phyloP scores from a whole-genome alignment of 1,284 basidiomycete species.

The Cutaneotrichosporon cutaneum region DNA sequence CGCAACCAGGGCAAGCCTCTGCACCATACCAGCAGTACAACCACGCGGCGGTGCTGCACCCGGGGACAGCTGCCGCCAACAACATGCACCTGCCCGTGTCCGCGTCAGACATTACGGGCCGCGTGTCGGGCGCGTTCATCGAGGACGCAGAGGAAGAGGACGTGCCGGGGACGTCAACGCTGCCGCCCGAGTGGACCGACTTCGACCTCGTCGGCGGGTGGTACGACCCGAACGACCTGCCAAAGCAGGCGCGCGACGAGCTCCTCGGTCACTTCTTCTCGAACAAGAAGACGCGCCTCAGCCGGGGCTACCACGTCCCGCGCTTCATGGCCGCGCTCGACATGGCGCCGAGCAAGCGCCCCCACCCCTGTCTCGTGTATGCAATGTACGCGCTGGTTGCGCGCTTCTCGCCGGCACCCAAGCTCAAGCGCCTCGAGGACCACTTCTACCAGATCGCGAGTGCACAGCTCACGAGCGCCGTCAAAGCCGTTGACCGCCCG shows the following conservation, averaged over 20 bases:
- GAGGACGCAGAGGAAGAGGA: conserved; percentile 1
- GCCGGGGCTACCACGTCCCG: conserved; percentile 37
- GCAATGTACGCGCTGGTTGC: conserved; percentile 45
- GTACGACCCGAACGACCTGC: conserved; percentile 45
- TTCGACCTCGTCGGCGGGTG: conserved; percentile 39
- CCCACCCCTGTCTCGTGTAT: conserved; percentile 45
- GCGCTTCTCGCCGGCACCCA: conserved; percentile 31
- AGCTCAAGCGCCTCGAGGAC: conserved; percentile 37
- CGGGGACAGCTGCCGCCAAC: background rate
- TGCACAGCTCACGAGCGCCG: conserved; percentile 34
- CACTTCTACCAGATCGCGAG: conserved; percentile 40
- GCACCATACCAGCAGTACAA: background rate
- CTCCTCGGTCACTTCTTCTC: conserved; percentile 43
- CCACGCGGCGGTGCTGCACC: background rate
- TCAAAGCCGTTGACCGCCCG: conserved; percentile 33
- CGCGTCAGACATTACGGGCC: background rate
- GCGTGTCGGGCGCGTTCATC: background rate
- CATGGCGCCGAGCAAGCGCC: conserved; percentile 35
- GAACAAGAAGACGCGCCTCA: conserved; percentile 15
- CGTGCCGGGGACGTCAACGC: background rate
- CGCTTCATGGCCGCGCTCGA: conserved; percentile 44
- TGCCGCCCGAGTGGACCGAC: background rate
- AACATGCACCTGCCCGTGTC: background rate
- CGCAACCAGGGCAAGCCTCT: background rate
- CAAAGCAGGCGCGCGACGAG: conserved; percentile 42